Conservation (phyloP, 2,329 filamentous ascomycete genomes). For the Karstenula rhodostoma region DNA sequence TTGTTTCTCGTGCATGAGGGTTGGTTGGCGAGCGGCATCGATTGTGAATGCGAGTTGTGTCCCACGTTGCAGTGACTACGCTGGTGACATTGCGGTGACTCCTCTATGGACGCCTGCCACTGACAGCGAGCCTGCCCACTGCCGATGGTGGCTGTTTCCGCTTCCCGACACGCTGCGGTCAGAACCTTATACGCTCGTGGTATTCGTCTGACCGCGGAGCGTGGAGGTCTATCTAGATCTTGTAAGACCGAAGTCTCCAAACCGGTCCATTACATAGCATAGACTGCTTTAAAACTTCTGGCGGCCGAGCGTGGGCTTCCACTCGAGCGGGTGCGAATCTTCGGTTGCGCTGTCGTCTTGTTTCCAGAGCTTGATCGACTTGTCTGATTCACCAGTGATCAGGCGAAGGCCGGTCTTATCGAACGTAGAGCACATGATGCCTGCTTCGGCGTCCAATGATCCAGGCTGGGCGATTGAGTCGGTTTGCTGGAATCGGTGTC, state of each 20-base stretch:
- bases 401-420: slow-evolving; percentile 87
- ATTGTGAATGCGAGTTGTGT: background rate
- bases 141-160: slow-evolving; percentile 4
- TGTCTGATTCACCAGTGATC: slow-evolving; percentile 95
- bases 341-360: slow-evolving; percentile 89
- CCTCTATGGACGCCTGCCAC: background rate
- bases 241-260: background rate
- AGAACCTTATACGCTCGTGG: background rate
- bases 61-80: background rate
- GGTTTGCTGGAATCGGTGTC: slow-evolving; percentile 86
- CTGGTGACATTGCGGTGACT: background rate
- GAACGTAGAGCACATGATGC: slow-evolving; percentile 93
- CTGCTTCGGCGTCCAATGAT: slow-evolving; percentile 90
- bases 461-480: slow-evolving; percentile 95
- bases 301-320: slow-evolving; percentile 82
- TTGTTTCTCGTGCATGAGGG: background rate
- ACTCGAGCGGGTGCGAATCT: slow-evolving; percentile 89
- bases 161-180: background rate
- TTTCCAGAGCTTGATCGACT: slow-evolving; percentile 94
- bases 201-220: background rate
- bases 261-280: background rate
- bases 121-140: background rate
- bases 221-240: background rate
- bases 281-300: slow-evolving; percentile 65
- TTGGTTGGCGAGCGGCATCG: background rate